These are phyloP conservation scores for Megacollybia marginata DNA, from an alignment of 768 basidiomycete genomes.

Conservation along the genomic window DNA sequence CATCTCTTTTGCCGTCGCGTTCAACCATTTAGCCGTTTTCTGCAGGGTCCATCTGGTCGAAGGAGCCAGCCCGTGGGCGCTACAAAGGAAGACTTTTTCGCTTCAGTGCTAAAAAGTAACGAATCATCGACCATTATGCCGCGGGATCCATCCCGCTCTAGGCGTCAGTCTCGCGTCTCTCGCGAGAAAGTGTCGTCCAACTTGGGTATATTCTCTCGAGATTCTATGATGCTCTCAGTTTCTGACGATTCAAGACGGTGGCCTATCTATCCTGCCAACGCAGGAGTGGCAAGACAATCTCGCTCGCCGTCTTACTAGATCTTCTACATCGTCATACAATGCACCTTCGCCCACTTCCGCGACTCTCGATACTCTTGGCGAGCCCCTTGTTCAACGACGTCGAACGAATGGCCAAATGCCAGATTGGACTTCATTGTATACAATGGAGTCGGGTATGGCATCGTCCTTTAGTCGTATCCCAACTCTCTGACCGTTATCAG, in stretches of 20 bases:
- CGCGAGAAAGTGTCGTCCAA: slow-evolving; percentile 75
- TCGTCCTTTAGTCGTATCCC: not conserved
- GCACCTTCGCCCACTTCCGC: not conserved
- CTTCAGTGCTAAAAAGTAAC: slow-evolving; percentile 59
- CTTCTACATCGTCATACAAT: slow-evolving; percentile 18
- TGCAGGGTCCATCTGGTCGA: slow-evolving; percentile 64
- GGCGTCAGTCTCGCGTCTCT: slow-evolving; percentile 69
- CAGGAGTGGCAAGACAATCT: slow-evolving; percentile 76
- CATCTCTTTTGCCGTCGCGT: slow-evolving; percentile 3
- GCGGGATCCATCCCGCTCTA: slow-evolving; percentile 52
- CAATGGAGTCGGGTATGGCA: slow-evolving; percentile 31
- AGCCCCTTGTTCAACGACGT: slow-evolving; percentile 38
- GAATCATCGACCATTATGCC: slow-evolving; percentile 26
- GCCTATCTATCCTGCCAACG: slow-evolving; percentile 56
- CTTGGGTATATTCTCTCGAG: slow-evolving; percentile 32
- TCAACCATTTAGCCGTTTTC: slow-evolving; percentile 6
- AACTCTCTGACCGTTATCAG: not conserved
- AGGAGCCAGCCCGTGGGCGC: slow-evolving; percentile 51
- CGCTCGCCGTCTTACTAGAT: slow-evolving; percentile 35
- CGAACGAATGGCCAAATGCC: slow-evolving; percentile 28
- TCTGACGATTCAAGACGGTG: slow-evolving; percentile 34
- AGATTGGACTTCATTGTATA: slow-evolving; percentile 59
- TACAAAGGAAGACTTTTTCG: slow-evolving; percentile 74
- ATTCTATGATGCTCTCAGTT: too few relatives aligned
- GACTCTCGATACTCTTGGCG: slow-evolving; percentile 19